Percentiles rank a stretch among this genome's conserved stretches.
Conservation (phyloP, 1,284 basidiomycete species). For the Cerioporus squamosus region DNA sequence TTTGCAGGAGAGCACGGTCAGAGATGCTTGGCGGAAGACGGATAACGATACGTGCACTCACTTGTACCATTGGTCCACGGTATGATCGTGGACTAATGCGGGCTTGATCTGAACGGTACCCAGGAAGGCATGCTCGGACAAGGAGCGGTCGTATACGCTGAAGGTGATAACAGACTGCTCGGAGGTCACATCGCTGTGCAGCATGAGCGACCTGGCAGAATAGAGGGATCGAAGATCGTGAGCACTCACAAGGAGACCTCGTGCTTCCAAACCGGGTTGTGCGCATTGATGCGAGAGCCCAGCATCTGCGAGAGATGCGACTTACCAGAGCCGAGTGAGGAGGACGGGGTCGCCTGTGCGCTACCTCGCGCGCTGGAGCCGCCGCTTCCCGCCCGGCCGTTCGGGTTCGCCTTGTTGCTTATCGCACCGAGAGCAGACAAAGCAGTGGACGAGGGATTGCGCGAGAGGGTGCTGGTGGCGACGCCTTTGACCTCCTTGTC, state of each 20-base stretch:
- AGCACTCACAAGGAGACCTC: constrained; percentile 91
- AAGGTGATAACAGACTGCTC: constrained; percentile 86
- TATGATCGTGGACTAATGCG: constrained; percentile 86
- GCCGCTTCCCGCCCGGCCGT: constrained; percentile 31
- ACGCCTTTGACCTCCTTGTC: constrained; percentile 87
- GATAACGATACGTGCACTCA: constrained; percentile 45
- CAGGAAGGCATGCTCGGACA: constrained; percentile 86
- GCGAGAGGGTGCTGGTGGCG: constrained; percentile 60
- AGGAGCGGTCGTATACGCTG: constrained; percentile 90
- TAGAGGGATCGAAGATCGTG: neutral
- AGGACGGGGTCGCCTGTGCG: constrained; percentile 41
- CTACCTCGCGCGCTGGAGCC: constrained; percentile 30
- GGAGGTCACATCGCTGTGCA: constrained; percentile 89
- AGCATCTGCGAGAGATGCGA: constrained; percentile 51
- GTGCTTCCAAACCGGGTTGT: constrained; percentile 99
- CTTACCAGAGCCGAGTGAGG: constrained; percentile 43
- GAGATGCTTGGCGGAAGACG: neutral
- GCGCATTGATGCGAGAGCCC: constrained; percentile 61
- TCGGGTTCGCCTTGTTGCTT: constrained; percentile 56
- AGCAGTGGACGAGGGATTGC: constrained; percentile 63
- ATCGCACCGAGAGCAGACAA: constrained; percentile 74
- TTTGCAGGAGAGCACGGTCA: neutral
- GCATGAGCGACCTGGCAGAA: constrained; percentile 7
- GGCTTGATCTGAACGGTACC: constrained; percentile 94
- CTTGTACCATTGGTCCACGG: constrained; percentile 98